These are phyloP conservation scores for Colletotrichum lentis DNA, from an alignment of 2,329 filamentous ascomycete genomes.

Conservation along the genomic window DNA sequence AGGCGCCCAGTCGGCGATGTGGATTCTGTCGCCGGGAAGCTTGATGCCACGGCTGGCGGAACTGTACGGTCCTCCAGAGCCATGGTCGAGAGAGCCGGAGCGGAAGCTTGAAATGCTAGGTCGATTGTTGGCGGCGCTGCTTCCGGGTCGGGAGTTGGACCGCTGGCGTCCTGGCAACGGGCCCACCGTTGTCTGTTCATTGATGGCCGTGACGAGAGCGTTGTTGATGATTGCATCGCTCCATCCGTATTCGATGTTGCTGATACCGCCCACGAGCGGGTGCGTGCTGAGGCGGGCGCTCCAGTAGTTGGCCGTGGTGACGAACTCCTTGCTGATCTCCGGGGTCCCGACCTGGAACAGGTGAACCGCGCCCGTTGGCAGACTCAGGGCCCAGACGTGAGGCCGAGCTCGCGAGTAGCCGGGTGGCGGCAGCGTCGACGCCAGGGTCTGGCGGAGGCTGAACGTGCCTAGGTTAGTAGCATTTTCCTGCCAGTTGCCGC, in stretches of 20 bases:
- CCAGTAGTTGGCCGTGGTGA: slow-evolving; percentile 97
- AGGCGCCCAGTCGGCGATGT: slow-evolving; percentile 87
- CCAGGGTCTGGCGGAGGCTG: slow-evolving; percentile 87
- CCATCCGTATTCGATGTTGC: slow-evolving; percentile 98
- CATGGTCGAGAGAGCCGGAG: slow-evolving; percentile 69
- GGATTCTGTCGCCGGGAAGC: slow-evolving; percentile 83
- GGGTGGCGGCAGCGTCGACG: slow-evolving; percentile 85
- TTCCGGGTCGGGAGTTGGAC: slow-evolving; percentile 57
- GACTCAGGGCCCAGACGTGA: slow-evolving; percentile 91
- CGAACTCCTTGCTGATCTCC: slow-evolving; percentile 94
- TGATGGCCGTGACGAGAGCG: slow-evolving; percentile 61
- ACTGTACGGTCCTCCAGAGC: slow-evolving; percentile 39
- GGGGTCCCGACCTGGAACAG: slow-evolving; percentile 97
- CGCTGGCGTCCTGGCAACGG: slow-evolving; percentile 43
- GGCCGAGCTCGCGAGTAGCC: slow-evolving; percentile 91
- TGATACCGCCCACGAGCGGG: slow-evolving; percentile 89
- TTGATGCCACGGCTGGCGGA: slow-evolving; percentile 59
- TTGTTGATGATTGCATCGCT: slow-evolving; percentile 80
- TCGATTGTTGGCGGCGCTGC: slow-evolving; percentile 53
- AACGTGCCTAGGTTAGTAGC: slow-evolving; percentile 90
- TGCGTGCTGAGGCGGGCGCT: slow-evolving; percentile 93
- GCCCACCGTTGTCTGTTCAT: slow-evolving; percentile 53
- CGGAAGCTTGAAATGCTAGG: slow-evolving; percentile 62
- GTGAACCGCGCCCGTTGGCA: slow-evolving; percentile 93
- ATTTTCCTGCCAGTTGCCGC: slow-evolving; percentile 98